Evolutionary conservation across 306 rosid genomes (phyloP).

Genomic region (Casuarina glauca): DNA sequence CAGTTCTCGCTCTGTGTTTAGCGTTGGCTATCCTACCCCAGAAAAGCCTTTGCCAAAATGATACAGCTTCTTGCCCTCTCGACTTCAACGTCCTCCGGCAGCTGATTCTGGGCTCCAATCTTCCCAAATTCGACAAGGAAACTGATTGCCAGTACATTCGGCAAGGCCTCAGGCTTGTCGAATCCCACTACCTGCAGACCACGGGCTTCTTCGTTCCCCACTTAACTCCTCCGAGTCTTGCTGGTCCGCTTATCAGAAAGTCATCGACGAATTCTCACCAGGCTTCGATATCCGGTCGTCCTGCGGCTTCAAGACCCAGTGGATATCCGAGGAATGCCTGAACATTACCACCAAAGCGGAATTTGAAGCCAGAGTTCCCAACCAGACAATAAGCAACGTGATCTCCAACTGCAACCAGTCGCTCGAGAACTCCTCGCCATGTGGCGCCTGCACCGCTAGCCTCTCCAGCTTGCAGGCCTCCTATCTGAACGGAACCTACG

Average conservation of each 20-base stretch:
- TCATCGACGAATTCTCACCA: slow-evolving; percentile 9
- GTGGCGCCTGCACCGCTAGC: slow-evolving; percentile 61
- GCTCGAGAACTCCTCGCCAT: slow-evolving; percentile 56
- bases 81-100: slow-evolving; percentile 60
- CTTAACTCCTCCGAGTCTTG: slow-evolving; percentile 45
- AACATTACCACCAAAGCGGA: slow-evolving; percentile 53
- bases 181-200: slow-evolving; percentile 59
- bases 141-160: slow-evolving; percentile 53
- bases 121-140: neutral
- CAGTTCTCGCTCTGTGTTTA: neutral
- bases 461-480: slow-evolving; percentile 31
- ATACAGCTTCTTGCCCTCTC: slow-evolving; percentile 56
- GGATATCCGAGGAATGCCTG: slow-evolving; percentile 74
- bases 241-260: slow-evolving; percentile 42
- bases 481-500: slow-evolving; percentile 38
- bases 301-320: slow-evolving; percentile 51
- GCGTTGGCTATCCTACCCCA: slow-evolving; percentile 3
- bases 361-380: slow-evolving; percentile 34
- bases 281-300: slow-evolving; percentile 39
- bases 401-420: slow-evolving; percentile 43
- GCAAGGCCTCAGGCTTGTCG: slow-evolving; percentile 65
- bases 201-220: slow-evolving; percentile 49
- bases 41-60: slow-evolving; percentile 16
- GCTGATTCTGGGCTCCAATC: slow-evolving; percentile 25
- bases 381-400: neutral